Evolutionary conservation across 768 basidiomycete species (phyloP), one percentile per base, ranked within the genome.

Genomic region (Leccinum subgranulosum): DNA sequence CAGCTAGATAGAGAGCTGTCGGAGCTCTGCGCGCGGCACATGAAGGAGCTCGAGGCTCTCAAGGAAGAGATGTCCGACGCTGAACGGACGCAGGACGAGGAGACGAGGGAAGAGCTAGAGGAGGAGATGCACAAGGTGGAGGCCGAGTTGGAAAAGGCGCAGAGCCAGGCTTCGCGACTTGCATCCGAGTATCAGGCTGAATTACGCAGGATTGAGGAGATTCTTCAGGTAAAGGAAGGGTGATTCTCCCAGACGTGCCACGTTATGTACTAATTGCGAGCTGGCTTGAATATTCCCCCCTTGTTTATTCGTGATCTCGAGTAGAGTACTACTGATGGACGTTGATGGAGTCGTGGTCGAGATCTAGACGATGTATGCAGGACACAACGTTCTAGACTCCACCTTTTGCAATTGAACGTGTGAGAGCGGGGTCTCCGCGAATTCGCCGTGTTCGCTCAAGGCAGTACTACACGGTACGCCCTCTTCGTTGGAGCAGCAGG

Each of bases 1-100:
- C 84, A 84, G 60, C 73, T 86, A 6, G 76, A 77, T 53, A 73
- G 73, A 36, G 83, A 84, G 54, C 70, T 83, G 10, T 73, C 74
- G 52, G 78, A 77, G 41, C 77, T 81, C 58, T 73, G 74, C n/a
- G 67, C 74, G 53, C 73, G 75, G 31, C 78, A 81, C 60, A 66
- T 74, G 53, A 69, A 76, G 48, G 83, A 86, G 51, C 69, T 84
- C 56, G 70, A 71, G n/a, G 67, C 67, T 6, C 70, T 86, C 29
- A 71, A 76, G 63, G 66, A 73, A 4, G 81, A 84, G 57, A 79
- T 81, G 70, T 70, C 73, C 46, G 79, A 76, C 34, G 79, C 81
- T 4, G 77, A 79, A 48, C 69, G 70, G 15, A 61, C 54, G 47
- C 75, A 75, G 58, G 81, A 82, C 59, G 79, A 79, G 60, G 80